phyloP scores from a whole-genome alignment of 768 basidiomycete species.

The Boletus edulis region DNA sequence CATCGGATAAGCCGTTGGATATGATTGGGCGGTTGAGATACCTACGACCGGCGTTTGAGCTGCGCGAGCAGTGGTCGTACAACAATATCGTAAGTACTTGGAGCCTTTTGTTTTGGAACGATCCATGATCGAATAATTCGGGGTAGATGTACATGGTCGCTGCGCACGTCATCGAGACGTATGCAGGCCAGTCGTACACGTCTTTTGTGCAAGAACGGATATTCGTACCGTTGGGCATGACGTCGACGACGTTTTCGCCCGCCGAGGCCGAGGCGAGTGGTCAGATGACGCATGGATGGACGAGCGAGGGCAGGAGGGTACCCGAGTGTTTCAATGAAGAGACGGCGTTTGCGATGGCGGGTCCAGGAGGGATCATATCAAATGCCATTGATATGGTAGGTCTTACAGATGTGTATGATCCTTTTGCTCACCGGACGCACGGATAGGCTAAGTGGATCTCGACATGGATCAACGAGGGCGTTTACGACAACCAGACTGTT shows the following conservation, averaged over 20 bases:
- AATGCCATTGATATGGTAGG: conserved; percentile 39
- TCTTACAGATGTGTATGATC: background rate
- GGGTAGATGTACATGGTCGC: conserved; percentile 39
- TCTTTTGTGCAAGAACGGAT: conserved; percentile 43
- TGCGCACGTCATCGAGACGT: conserved; percentile 33
- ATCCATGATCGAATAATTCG: no score
- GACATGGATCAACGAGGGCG: conserved; percentile 34
- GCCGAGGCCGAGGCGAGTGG: no score
- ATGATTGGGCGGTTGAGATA: conserved; percentile 25
- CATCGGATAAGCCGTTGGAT: conserved; percentile 25
- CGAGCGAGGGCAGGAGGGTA: no score
- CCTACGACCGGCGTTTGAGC: conserved; percentile 32
- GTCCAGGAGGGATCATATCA: conserved; percentile 45
- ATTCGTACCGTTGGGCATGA: conserved; percentile 41
- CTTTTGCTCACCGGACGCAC: background rate
- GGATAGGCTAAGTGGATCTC: conserved; percentile 40
- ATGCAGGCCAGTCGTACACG: conserved; percentile 33
- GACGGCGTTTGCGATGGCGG: conserved; percentile 27
- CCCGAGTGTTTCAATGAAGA: conserved; percentile 29
- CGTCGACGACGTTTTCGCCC: background rate
- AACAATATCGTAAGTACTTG: conserved; percentile 33
- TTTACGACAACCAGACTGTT: conserved; percentile 29
- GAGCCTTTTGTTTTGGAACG: no score
- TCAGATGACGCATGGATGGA: no score
- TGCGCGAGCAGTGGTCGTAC: conserved; percentile 38